Conservation (phyloP, 805 yeast species). For the Saturnispora halmiae region DNA sequence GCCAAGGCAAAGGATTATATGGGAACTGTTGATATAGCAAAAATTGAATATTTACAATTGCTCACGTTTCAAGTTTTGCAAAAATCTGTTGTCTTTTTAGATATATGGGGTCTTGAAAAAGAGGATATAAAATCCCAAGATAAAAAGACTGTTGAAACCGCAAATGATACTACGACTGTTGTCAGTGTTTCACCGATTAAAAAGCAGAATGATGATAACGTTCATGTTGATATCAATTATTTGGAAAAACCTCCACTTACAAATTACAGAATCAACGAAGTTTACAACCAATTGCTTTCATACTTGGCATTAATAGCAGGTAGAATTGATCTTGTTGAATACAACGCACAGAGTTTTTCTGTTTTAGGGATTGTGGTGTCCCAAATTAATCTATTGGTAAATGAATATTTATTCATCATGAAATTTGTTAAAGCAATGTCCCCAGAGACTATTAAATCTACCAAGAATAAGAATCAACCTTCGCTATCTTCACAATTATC, state of each 20-base stretch:
- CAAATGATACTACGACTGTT: neutral
- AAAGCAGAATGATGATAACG: conserved; percentile 4
- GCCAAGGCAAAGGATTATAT: conserved; percentile 67
- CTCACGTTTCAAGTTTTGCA: conserved; percentile 60
- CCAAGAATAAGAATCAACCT: conserved; percentile 15
- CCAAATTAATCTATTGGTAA: conserved; percentile 54
- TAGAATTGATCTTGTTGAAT: conserved; percentile 69
- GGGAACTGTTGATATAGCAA: conserved; percentile 48
- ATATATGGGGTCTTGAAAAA: conserved; percentile 64
- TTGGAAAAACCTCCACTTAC: conserved; percentile 52
- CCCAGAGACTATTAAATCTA: conserved; percentile 24
- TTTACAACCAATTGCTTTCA: conserved; percentile 47
- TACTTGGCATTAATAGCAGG: conserved; percentile 65
- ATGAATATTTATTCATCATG: conserved; percentile 40
- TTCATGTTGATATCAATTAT: conserved; percentile 32
- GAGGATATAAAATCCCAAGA: too few species aligned
- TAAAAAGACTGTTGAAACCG: conserved; percentile 12
- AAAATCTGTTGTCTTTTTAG: conserved; percentile 55
- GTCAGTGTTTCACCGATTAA: neutral
- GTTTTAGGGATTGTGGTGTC: conserved; percentile 56
- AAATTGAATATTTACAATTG: conserved; percentile 52
- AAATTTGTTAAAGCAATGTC: conserved; percentile 16
- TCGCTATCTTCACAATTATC: conserved; percentile 28
- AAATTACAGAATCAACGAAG: conserved; percentile 52
- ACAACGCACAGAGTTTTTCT: conserved; percentile 61